Evolutionary conservation across 352 stramenopile genomes (phyloP), one percentile per base, ranked within the genome.

Genomic region (Globisporangium acanthophoron): DNA sequence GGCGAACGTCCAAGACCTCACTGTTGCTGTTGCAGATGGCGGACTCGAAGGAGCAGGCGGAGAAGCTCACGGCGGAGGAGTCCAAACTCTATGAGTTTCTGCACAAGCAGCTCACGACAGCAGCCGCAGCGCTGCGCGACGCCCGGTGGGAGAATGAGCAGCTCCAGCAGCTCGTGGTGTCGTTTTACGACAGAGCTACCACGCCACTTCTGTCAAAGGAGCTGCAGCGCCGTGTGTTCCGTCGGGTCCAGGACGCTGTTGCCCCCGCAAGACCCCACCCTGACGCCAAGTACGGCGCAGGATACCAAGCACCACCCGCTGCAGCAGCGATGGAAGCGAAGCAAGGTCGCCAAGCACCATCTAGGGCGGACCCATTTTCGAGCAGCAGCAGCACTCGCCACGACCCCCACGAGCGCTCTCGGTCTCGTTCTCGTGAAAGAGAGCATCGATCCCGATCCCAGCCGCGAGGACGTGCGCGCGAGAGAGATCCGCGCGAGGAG

Each of bases 31-130:
- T 43, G 43, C 44, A 71, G 64, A 50, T 78, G 39, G 56, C 60
- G 43, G 71, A 78, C 37, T 71, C 65, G 20, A 71, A 75, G 31
- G 67, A 62, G 4, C 11, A 59, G 48, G 31, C 37, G 27, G 48
- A 58, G 11, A 64, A 59, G 41, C 1, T 44, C 44, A 44, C 24
- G 24, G 15, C 45, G 15, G 63, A 80, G 35, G 64, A 67, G 44
- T 54, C 67, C 1, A 69, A 71, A 39, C 56, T 65, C 7, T 61
- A 72, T 51, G 65, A 64, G 21, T 78, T 71, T 13, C 43, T 81
- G 2, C 63, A 71, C 33, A 52, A 75, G 37, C 59, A 70, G 29
- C 47, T 84, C 29, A 43, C 54, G 44, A 56, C 61, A 27, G 21
- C 20, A 21, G 39, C 64, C 12, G 56, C 37, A 11, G 72, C 47